Percentiles rank a stretch among this genome's conserved stretches.
Conservation (phyloP, 768 basidiomycete genomes). For the Arthromyces matolae region DNA sequence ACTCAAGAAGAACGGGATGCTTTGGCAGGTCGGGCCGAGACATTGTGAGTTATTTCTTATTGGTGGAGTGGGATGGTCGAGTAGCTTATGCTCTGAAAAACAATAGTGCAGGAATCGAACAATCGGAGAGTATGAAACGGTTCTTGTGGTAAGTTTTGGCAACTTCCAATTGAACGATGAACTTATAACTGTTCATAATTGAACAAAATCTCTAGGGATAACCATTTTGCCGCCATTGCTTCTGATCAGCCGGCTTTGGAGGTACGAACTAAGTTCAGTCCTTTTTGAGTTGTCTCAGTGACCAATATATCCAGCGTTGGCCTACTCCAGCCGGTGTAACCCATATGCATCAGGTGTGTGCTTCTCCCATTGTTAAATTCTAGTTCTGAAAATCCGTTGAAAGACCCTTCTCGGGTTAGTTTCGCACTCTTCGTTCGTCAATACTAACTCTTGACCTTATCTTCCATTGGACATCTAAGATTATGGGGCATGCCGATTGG, state of each 20-base stretch:
- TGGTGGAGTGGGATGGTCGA: too few species aligned
- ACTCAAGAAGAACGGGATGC: constrained; percentile 41
- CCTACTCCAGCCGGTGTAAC: constrained; percentile 39
- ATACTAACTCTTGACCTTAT: not conserved
- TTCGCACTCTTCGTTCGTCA: not conserved
- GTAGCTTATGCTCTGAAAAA: too few species aligned
- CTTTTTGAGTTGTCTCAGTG: constrained; percentile 1
- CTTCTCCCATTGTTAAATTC: not conserved
- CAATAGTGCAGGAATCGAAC: constrained; percentile 61
- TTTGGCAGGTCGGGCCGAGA: constrained; percentile 38
- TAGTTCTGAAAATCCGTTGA: not conserved
- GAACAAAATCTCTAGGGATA: constrained; percentile 57
- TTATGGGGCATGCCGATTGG: constrained; percentile 74
- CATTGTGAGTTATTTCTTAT: constrained; percentile 40
- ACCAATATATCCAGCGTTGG: constrained; percentile 38
- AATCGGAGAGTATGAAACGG: constrained; percentile 63
- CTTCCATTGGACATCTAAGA: constrained; percentile 25
- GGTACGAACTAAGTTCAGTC: constrained; percentile 28
- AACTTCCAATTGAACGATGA: not conserved
- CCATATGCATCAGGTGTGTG: constrained; percentile 57
- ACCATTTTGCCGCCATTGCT: constrained; percentile 66
- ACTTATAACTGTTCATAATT: not conserved
- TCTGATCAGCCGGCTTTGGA: constrained; percentile 66
- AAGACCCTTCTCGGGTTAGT: too few species aligned
- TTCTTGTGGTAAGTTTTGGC: constrained; percentile 55